Evolutionary conservation across 1,139 yeast genomes (phyloP).

Genomic region (Suhomyces wounanorum): DNA sequence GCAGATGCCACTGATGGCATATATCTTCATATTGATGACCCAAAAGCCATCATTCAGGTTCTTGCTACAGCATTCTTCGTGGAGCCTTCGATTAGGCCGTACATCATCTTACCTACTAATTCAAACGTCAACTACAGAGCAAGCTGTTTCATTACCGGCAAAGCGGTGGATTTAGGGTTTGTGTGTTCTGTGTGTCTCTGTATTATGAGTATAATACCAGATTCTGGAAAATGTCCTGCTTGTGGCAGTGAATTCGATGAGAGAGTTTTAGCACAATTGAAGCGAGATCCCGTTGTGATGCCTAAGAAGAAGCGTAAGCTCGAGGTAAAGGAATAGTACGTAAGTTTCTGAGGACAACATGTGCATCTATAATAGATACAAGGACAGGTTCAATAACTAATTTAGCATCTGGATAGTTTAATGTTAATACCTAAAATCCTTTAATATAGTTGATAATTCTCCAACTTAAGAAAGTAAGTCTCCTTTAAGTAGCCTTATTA

Average conservation of each 20-base stretch:
- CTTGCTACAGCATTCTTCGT: conserved; percentile 68
- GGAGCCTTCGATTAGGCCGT: conserved; percentile 77
- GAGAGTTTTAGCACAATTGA: conserved; percentile 42
- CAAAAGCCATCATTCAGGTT: conserved; percentile 75
- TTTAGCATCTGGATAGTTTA: neutral
- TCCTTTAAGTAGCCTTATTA: too few relatives aligned
- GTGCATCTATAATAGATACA: too few relatives aligned
- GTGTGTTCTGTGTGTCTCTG: conserved; percentile 96
- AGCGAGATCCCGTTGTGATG: conserved; percentile 55
- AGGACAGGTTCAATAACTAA: neutral
- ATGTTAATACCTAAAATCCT: neutral
- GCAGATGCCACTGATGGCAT: conserved; percentile 94
- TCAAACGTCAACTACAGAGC: conserved; percentile 92
- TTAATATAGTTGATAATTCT: too few relatives aligned
- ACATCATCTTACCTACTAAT: conserved; percentile 79
- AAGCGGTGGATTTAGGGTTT: conserved; percentile 87
- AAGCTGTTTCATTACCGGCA: conserved; percentile 87
- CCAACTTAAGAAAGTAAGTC: too few relatives aligned
- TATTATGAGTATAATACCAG: conserved; percentile 65
- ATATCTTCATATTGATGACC: conserved; percentile 72
- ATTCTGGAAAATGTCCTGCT: conserved; percentile 54
- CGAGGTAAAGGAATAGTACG: conserved; percentile 1
- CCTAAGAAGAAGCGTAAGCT: conserved; percentile 41
- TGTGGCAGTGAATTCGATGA: conserved; percentile 57
- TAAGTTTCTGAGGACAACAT: too few relatives aligned